Evolutionary conservation across 352 stramenopile genomes (phyloP), one percentile per base, ranked within the genome.

Genomic region (Aphanomyces invadans): DNA sequence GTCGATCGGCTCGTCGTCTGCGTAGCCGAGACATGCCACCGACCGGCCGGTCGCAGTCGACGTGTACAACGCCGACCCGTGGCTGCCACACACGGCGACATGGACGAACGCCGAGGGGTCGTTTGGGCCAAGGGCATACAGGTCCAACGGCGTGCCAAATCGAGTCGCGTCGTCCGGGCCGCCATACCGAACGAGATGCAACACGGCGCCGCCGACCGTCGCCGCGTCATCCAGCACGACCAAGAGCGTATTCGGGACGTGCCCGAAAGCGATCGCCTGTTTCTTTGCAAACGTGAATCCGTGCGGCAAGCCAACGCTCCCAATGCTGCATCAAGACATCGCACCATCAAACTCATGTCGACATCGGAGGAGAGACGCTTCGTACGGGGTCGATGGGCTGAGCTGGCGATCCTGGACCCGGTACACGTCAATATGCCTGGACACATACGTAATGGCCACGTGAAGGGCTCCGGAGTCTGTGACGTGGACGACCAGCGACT

Each of bases 391-490:
- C 17, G 55, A 15, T 2, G 36, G n/a, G 23, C 23, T 0, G 1
- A 33, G 55, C 55, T 48, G 26, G 2, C 57, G 23, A 2, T 36
- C 9, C 9, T 28, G 15, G 31, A 67, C 15, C 11, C 26, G 19
- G 15, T 45, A 67, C 10, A 67, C 42, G 31, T 67, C 60, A 28
- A 67, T 17, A 15, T 56, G 42, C 15, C 38, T 36, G 23, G 29
- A 36, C 10, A 26, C 12, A 21, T 67, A 67, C 1, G n/a, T 28
- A 9, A 57, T 21, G 10, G 60, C 49, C 4, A 67, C 12, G 23
- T 52, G 12, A 25, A 52, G 12, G 44, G 7, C 44, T 7, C 5
- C 44, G 33, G 11, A 53, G 4, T 2, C 36, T 25, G 25, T 65
- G 3, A 17, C 5, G 28, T 59, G 4, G 3, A 67, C 46, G 10